Percentiles rank a stretch among this genome's conserved stretches.
These are phyloP conservation scores for Ogataea trehalophila DNA, from an alignment of 805 yeast genomes.

Conservation along the genomic window DNA sequence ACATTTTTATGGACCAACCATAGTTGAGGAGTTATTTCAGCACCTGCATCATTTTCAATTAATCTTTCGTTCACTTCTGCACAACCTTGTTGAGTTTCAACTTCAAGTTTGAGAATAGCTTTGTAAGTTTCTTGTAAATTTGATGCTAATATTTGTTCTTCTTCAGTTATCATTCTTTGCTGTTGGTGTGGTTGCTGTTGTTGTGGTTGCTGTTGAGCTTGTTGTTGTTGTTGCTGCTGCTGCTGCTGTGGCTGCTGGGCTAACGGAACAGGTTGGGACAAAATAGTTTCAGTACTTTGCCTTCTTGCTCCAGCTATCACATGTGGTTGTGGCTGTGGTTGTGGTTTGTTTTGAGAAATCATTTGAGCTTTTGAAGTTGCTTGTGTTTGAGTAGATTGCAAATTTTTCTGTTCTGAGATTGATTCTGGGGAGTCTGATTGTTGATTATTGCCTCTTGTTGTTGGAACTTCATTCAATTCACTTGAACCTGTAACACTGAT, in stretches of 20 bases:
- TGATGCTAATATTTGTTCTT: slow-evolving; percentile 61
- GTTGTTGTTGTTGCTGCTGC: slow-evolving; percentile 6
- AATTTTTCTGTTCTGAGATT: slow-evolving; percentile 12
- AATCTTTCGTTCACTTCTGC: slow-evolving; percentile 52
- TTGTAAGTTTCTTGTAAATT: slow-evolving; percentile 73
- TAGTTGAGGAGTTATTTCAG: slow-evolving; percentile 54
- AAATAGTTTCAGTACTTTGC: slow-evolving; percentile 23
- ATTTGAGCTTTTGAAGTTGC: too few relatives aligned
- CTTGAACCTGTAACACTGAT: slow-evolving; percentile 22
- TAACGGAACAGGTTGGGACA: slow-evolving; percentile 19
- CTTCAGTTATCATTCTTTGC: slow-evolving; percentile 38
- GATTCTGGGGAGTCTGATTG: slow-evolving; percentile 23
- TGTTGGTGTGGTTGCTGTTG: slow-evolving; percentile 12
- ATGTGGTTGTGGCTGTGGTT: neutral
- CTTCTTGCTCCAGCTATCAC: slow-evolving; percentile 11
- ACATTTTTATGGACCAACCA: slow-evolving; percentile 72
- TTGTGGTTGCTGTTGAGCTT: slow-evolving; percentile 8
- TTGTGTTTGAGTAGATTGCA: neutral
- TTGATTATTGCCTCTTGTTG: slow-evolving; percentile 9
- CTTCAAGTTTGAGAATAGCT: slow-evolving; percentile 61
- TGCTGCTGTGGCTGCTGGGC: slow-evolving; percentile 9
- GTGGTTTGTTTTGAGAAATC: slow-evolving; percentile 2
- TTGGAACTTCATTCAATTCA: slow-evolving; percentile 20
- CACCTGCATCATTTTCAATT: slow-evolving; percentile 37
- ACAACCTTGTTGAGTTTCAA: slow-evolving; percentile 66